Evolutionary conservation across 202 grass and related monocot species (phyloP).

Genomic region (Brachypodium distachyon): DNA sequence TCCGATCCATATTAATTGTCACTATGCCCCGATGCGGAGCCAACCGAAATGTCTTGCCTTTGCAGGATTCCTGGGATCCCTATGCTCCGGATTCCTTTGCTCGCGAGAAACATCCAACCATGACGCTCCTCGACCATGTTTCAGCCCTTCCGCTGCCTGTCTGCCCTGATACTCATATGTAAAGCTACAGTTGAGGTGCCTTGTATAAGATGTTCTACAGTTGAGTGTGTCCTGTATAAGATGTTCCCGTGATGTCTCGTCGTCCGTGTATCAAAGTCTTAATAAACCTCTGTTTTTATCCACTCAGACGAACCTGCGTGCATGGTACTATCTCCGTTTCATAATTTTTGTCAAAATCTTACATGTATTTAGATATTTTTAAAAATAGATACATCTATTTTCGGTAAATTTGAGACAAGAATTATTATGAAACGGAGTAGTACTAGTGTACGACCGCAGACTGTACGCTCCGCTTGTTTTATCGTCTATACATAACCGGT

Average conservation of each 20-base stretch:
- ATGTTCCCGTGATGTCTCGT: conserved; percentile 1
- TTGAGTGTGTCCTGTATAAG: conserved; percentile 17
- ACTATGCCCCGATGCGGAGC: background rate
- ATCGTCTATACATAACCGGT: too few species aligned
- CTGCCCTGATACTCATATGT: conserved; percentile 11
- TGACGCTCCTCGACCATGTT: background rate
- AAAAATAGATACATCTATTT: too few species aligned
- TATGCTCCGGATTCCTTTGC: conserved; percentile 22
- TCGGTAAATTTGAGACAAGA: too few species aligned
- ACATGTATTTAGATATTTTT: too few species aligned
- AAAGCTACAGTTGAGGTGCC: conserved; percentile 16
- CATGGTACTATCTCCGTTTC: background rate
- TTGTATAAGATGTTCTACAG: conserved; percentile 29
- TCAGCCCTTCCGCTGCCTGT: conserved; percentile 5
- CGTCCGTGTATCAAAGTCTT: background rate
- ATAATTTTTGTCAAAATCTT: too few species aligned
- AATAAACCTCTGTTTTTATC: conserved; percentile 19
- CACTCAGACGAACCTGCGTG: background rate
- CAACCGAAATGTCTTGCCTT: background rate
- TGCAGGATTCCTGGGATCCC: conserved; percentile 34
- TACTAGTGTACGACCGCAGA: too few species aligned
- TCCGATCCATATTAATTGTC: too few species aligned
- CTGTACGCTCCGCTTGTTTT: too few species aligned
- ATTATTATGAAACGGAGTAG: too few species aligned
- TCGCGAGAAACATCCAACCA: conserved; percentile 22